These are phyloP conservation scores for Paecilomyces niveus DNA, from an alignment of 2,329 filamentous ascomycete species.

Conservation along the genomic window DNA sequence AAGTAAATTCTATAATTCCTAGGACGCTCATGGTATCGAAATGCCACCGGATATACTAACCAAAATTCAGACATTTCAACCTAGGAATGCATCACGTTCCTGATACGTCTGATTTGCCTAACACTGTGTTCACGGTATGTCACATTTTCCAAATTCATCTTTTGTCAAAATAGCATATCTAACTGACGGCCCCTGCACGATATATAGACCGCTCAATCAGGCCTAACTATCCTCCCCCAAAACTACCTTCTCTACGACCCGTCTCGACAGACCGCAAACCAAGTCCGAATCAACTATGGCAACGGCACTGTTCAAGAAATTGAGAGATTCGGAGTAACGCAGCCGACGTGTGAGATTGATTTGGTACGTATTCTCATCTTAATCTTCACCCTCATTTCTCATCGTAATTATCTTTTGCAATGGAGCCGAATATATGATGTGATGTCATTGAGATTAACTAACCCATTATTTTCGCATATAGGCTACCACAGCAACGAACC, in stretches of 20 bases:
- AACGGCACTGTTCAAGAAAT: background rate
- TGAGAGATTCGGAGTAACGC: background rate
- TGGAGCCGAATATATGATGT: too few species aligned
- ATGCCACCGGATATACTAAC: too few species aligned
- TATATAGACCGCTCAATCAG: slow-evolving; percentile 5
- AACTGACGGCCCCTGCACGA: background rate
- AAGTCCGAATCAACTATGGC: slow-evolving; percentile 7
- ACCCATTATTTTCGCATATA: background rate
- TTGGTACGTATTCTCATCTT: background rate
- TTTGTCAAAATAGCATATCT: too few species aligned
- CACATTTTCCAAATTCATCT: background rate
- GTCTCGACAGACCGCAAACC: slow-evolving; percentile 3
- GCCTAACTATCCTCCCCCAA: slow-evolving; percentile 4
- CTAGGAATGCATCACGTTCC: slow-evolving; percentile 54
- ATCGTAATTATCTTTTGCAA: too few species aligned
- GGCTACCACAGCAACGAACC: background rate
- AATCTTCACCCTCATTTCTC: too few species aligned
- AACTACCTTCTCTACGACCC: slow-evolving; percentile 3
- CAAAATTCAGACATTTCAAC: slow-evolving; percentile 28
- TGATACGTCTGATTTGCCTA: slow-evolving; percentile 47
- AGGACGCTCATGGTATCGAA: background rate
- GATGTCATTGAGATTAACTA: too few species aligned
- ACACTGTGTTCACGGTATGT: slow-evolving; percentile 35
- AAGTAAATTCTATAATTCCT: background rate
- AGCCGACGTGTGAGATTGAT: background rate